Conservation (phyloP, 106 monocot genomes). For the Posidonia australis region DNA sequence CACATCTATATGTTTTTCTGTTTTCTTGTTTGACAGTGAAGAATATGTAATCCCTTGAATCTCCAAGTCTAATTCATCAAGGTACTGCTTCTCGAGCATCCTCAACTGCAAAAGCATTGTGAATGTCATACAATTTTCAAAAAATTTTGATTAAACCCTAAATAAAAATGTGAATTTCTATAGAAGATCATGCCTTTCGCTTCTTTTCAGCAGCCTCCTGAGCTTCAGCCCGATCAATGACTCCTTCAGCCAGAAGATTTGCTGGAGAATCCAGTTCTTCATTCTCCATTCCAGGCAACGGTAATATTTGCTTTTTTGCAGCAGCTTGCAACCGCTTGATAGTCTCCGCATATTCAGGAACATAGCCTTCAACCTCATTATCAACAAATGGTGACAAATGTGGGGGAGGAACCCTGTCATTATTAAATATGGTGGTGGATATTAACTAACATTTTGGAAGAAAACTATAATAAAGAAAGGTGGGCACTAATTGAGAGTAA, state of each 20-base stretch:
- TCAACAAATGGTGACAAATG: constrained; percentile 98
- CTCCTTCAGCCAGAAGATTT: constrained; percentile 53
- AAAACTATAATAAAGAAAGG: no score
- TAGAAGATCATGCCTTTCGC: constrained; percentile 29
- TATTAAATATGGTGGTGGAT: no score
- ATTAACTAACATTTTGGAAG: no score
- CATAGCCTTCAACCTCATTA: constrained; percentile 88
- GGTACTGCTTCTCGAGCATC: constrained; percentile 63
- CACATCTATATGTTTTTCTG: constrained; percentile 9
- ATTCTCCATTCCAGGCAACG: constrained; percentile 52
- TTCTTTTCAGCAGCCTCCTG: constrained; percentile 73
- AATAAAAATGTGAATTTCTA: neutral
- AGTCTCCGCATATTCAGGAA: constrained; percentile 86
- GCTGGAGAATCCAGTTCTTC: constrained; percentile 39
- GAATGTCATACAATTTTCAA: neutral
- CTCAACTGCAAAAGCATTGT: constrained; percentile 33
- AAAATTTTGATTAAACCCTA: neutral
- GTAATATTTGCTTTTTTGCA: constrained; percentile 59
- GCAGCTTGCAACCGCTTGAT: constrained; percentile 74
- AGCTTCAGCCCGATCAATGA: constrained; percentile 76
- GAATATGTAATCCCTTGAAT: constrained; percentile 53
- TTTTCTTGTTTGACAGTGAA: constrained; percentile 32
- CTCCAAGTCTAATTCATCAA: constrained; percentile 76
- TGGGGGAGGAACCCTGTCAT: constrained; percentile 71
- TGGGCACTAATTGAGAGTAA: no score